Evolutionary conservation across 2,329 filamentous ascomycete genomes (phyloP).

Genomic region (Ilyonectria destructans): DNA sequence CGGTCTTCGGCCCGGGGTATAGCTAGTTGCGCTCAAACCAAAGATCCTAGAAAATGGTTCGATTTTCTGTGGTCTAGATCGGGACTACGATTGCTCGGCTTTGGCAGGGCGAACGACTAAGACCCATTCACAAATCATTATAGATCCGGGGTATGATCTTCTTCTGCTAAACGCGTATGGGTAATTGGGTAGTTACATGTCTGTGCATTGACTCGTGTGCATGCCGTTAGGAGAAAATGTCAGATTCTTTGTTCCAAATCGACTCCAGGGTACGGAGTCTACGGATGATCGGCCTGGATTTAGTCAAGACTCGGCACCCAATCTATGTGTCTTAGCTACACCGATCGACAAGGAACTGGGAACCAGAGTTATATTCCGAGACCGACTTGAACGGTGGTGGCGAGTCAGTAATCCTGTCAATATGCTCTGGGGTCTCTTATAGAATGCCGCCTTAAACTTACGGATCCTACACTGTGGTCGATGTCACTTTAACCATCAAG

Average conservation of each 20-base stretch:
- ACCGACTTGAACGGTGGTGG: background rate
- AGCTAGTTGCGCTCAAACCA: background rate
- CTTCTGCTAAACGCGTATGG: background rate
- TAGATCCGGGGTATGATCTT: background rate
- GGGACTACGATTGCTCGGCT: background rate
- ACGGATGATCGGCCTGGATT: conserved; percentile 9
- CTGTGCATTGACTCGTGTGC: background rate
- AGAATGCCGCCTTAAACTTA: background rate
- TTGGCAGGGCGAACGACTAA: background rate
- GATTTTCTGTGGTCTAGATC: background rate
- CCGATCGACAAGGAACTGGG: background rate
- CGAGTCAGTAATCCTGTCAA: conserved; percentile 23
- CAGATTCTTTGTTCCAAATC: background rate
- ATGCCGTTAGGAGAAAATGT: background rate
- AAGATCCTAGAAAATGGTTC: conserved; percentile 4
- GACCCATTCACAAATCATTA: background rate
- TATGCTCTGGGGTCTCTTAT: conserved; percentile 3
- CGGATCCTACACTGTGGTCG: background rate
- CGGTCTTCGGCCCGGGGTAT: background rate
- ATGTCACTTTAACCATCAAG: background rate
- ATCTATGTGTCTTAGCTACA: background rate
- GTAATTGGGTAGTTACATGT: background rate
- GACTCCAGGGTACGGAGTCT: background rate
- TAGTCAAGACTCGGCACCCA: background rate
- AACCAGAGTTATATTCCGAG: background rate